These are phyloP conservation scores for Emmonsiellopsis sp. DNA, from an alignment of 2,329 filamentous ascomycete genomes.

Conservation along the genomic window DNA sequence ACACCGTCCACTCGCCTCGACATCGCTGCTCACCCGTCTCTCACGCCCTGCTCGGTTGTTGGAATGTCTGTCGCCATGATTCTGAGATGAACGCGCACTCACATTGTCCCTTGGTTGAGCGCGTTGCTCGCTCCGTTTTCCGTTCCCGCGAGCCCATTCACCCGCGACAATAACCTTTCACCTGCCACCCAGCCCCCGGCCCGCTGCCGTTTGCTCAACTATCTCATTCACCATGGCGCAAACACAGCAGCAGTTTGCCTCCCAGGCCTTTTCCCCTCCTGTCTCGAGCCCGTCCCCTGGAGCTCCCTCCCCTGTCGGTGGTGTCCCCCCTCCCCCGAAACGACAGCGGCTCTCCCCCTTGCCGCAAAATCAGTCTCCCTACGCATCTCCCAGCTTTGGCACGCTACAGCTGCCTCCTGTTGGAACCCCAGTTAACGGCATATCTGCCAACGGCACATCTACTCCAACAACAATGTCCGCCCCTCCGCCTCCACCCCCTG, in stretches of 20 bases:
- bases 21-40: neutral
- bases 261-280: conserved; percentile 54
- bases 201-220: neutral
- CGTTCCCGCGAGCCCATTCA: conserved; percentile 8
- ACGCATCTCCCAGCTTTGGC: conserved; percentile 51
- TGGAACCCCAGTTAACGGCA: conserved; percentile 22
- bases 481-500: conserved; percentile 28
- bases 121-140: conserved; percentile 25
- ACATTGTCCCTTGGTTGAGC: conserved; percentile 19
- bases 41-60: too few species aligned
- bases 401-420: conserved; percentile 37
- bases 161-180: conserved; percentile 19
- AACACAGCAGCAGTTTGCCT: conserved; percentile 45
- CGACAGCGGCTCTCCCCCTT: conserved; percentile 63
- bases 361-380: conserved; percentile 53
- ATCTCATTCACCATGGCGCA: conserved; percentile 46
- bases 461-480: conserved; percentile 31
- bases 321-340: conserved; percentile 57
- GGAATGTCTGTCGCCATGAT: neutral
- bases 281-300: conserved; percentile 55
- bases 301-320: conserved; percentile 41
- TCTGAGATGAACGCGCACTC: conserved; percentile 7
- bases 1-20: neutral
- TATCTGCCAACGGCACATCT: conserved; percentile 42
- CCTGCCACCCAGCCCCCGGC: neutral